Percentiles rank a stretch among this genome's conserved stretches.
Evolutionary conservation across 768 basidiomycete species (phyloP).

Genomic region (Mrakia blollopis): DNA sequence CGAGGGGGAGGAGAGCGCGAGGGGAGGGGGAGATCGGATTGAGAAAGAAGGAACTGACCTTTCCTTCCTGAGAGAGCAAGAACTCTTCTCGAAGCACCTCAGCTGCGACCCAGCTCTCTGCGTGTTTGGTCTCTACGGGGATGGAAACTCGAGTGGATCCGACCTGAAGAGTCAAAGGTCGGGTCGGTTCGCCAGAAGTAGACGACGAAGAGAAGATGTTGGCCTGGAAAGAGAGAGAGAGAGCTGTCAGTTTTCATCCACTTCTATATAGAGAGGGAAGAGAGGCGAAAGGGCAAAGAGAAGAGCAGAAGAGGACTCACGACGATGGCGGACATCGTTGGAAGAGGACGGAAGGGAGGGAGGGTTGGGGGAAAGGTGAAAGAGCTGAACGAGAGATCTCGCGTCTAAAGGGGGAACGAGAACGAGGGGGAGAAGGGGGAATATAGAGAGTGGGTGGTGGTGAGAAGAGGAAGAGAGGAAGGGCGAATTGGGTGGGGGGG

Average conservation of each 20-base stretch:
- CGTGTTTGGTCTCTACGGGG: slow-evolving; percentile 67
- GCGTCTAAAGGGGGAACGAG: background rate
- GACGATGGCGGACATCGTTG: slow-evolving; percentile 12
- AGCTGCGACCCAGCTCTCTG: slow-evolving; percentile 85
- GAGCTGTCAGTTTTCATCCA: no score
- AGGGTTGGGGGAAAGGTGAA: background rate
- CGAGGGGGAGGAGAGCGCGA: background rate
- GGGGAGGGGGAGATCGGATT: background rate
- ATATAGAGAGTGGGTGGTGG: background rate
- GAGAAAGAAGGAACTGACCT: slow-evolving; percentile 19
- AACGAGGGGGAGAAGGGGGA: background rate
- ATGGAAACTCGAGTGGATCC: slow-evolving; percentile 57
- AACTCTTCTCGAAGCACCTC: slow-evolving; percentile 90
- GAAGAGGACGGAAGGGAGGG: background rate
- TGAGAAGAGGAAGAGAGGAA: background rate
- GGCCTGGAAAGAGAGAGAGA: background rate
- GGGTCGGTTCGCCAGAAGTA: slow-evolving; percentile 37
- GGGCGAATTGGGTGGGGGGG: background rate
- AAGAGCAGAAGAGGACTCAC: background rate
- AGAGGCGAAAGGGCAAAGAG: background rate
- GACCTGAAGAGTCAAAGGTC: slow-evolving; percentile 45
- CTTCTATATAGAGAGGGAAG: background rate
- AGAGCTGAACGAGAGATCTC: background rate
- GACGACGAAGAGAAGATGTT: slow-evolving; percentile 32
- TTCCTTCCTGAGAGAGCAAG: slow-evolving; percentile 47